phyloP scores from a whole-genome alignment of 164 flowering plant species.

The Chimonanthus praecox region DNA sequence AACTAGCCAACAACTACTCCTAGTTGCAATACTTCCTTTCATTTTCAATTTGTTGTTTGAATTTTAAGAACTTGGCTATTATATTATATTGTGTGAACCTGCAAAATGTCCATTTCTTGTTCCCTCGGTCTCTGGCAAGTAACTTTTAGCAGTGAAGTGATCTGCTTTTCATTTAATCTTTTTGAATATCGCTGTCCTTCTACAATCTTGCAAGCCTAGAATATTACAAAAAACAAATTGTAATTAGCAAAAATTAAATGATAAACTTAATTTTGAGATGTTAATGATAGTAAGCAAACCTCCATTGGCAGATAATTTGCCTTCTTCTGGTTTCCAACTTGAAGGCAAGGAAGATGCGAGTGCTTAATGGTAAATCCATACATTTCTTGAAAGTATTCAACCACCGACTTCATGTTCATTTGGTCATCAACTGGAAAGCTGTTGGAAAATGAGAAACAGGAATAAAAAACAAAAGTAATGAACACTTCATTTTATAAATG shows the following conservation, averaged over 20 bases:
- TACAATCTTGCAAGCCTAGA: constrained; percentile 48
- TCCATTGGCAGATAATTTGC: constrained; percentile 73
- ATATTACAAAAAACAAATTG: neutral
- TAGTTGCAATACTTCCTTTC: neutral
- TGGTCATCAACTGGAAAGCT: constrained; percentile 70
- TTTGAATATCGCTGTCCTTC: constrained; percentile 57
- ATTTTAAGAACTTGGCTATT: neutral
- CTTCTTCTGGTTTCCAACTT: constrained; percentile 59
- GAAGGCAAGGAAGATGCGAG: constrained; percentile 61
- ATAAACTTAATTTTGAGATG: neutral
- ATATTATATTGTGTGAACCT: constrained; percentile 22
- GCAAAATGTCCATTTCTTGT: constrained; percentile 41
- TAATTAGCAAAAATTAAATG: neutral
- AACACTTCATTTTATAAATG: neutral
- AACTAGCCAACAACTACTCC: neutral
- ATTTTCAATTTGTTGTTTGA: neutral
- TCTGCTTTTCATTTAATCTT: constrained; percentile 55
- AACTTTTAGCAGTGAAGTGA: constrained; percentile 50
- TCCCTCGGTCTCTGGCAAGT: constrained; percentile 64
- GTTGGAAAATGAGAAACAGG: constrained; percentile 2
- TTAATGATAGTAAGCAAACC: constrained; percentile 20
- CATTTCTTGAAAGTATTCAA: constrained; percentile 66
- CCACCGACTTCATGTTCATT: constrained; percentile 59
- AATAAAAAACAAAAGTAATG: neutral
- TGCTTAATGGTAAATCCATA: constrained; percentile 59